Evolutionary conservation across 1,284 basidiomycete species (phyloP), one percentile per base, ranked within the genome.

Genomic region (Apiotrichum laibachii): DNA sequence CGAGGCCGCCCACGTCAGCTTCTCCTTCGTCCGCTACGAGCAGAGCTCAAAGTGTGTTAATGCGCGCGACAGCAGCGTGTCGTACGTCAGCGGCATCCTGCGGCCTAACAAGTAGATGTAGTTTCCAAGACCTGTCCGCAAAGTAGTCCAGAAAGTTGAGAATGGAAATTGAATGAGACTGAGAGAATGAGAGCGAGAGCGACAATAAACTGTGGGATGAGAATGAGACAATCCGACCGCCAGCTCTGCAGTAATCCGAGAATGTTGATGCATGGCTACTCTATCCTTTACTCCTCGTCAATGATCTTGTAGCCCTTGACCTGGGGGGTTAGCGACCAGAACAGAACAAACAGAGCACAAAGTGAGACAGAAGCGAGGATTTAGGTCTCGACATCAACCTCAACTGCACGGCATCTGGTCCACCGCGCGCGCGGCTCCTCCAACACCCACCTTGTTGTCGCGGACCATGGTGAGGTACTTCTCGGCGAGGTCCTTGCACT

Each of bases 1-100:
- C 6, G 59, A 10, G 5, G 59, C 62, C n/a, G 59, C 60, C 39
- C 19, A 50, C 22, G 59, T 60, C 19, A 61, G 68, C 42, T 73
- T 75, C 48, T 84, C 85, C 61, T 96, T 91, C 86, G 89, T 93
- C 35, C 81, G 87, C 64, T 97, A 97, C 74, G 91, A 91, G 75
- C 95, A 98, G 79, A 97, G 93, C 72, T 90, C 86, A 70, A 79
- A 83, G 62, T 93, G 90, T 70, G 61, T 81, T 59, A 84, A 77
- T 8, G 73, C 88, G 48, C 79, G 81, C 44, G 92, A 94, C 75
- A 91, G 88, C 50, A 95, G 92, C 71, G 95, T 99, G 39, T 95
- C 91, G 74, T 99, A 99, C 75, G 94, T 93, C 3, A 92, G 91
- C 71, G 95, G 76, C 46, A 63, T 79, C 9, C 63, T 78, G 11